phyloP scores from a whole-genome alignment of 805 yeast species.

The Candida namnaoensis region DNA sequence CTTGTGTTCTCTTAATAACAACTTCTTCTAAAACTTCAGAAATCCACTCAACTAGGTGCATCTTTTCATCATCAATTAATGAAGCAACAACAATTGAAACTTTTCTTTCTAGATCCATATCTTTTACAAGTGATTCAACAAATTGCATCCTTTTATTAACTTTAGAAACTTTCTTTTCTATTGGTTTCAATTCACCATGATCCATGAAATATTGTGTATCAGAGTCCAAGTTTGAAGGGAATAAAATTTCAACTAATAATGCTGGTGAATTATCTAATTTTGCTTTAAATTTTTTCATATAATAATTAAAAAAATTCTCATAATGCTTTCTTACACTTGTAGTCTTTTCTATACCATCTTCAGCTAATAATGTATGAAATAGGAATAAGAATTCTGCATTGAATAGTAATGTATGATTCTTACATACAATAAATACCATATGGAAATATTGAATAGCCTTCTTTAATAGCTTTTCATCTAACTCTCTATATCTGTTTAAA shows the following conservation, averaged over 20 bases:
- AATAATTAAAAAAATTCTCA: constrained; percentile 56
- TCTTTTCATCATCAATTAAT: constrained; percentile 35
- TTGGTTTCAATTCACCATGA: constrained; percentile 38
- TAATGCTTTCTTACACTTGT: constrained; percentile 47
- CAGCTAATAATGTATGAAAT: constrained; percentile 44
- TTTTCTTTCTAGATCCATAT: constrained; percentile 34
- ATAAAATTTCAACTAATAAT: constrained; percentile 55
- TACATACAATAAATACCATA: constrained; percentile 55
- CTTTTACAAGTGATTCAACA: constrained; percentile 15
- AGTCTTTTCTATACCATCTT: constrained; percentile 36
- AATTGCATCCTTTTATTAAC: constrained; percentile 2
- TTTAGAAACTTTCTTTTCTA: constrained; percentile 6
- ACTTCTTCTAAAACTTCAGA: constrained; percentile 26
- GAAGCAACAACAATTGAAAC: constrained; percentile 42
- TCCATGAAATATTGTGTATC: constrained; percentile 43
- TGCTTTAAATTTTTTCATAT: constrained; percentile 47
- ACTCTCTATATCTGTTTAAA: constrained; percentile 52
- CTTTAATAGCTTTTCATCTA: constrained; percentile 51
- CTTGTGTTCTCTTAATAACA: constrained; percentile 15
- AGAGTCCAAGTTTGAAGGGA: constrained; percentile 44
- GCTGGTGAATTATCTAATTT: constrained; percentile 42
- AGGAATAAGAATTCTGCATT: constrained; percentile 67
- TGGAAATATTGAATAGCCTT: constrained; percentile 64
- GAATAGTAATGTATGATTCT: constrained; percentile 47
- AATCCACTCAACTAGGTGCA: constrained; percentile 34